A percentile compares a stretch with the other conserved stretches of the same genome.
Evolutionary conservation across 495 filamentous ascomycete species (phyloP).

Genomic region (Tuber umbilicatum): DNA sequence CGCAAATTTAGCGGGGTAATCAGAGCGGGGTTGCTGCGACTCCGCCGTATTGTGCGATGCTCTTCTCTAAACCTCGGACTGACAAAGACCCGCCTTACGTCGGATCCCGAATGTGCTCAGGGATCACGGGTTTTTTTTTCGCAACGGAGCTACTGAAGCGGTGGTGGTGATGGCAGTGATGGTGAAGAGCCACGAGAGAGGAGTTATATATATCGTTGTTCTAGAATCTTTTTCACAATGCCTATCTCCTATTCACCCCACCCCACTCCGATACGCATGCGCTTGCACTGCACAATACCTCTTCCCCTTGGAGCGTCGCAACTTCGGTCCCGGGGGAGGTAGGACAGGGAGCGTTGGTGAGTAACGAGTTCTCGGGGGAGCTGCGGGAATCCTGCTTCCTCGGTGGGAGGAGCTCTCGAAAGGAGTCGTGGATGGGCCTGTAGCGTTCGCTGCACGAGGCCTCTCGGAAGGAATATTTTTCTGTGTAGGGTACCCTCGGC

Average conservation of each 20-base stretch:
- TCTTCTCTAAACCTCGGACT: neutral
- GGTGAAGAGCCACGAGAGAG: neutral
- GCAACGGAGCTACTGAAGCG: neutral
- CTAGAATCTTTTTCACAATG: neutral
- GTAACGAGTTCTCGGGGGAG: neutral
- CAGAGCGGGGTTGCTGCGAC: neutral
- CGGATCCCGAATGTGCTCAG: neutral
- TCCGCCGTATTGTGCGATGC: neutral
- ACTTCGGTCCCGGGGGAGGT: neutral
- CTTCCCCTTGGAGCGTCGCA: neutral
- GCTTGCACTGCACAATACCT: neutral
- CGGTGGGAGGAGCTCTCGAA: neutral
- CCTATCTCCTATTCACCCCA: neutral
- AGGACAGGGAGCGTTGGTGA: neutral
- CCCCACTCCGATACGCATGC: neutral
- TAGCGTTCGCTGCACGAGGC: neutral
- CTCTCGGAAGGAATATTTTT: neutral
- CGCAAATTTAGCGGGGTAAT: neutral
- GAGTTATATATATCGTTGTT: neutral
- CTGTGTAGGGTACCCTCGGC: neutral
- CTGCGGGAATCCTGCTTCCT: neutral
- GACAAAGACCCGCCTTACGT: neutral
- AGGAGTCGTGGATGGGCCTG: neutral
- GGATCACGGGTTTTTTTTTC: neutral
- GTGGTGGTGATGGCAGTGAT: neutral